A percentile compares a stretch with the other conserved stretches of the same genome.
These are phyloP conservation scores for Pestalotiopsis sp. DNA, from an alignment of 2,329 filamentous ascomycete genomes.

Conservation along the genomic window DNA sequence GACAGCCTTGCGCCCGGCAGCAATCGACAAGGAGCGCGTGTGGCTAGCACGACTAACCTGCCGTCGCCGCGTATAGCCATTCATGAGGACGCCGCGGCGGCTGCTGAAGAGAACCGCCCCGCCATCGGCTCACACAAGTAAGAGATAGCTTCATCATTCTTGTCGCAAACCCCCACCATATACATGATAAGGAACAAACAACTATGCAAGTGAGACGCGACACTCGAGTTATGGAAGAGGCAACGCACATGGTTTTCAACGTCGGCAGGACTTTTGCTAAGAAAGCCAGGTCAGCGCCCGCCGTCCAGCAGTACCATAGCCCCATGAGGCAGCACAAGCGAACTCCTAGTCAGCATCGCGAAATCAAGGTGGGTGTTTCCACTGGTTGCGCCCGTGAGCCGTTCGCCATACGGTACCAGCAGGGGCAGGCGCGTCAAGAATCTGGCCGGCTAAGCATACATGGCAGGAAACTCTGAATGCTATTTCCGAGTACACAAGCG, in stretches of 20 bases:
- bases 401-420: neutral
- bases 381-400: neutral
- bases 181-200: neutral
- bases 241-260: neutral
- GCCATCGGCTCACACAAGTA: conserved; percentile 44
- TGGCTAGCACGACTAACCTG: conserved; percentile 24
- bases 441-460: conserved; percentile 7
- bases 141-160: conserved; percentile 27
- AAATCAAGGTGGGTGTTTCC: conserved; percentile 53
- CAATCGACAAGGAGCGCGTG: neutral
- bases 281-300: conserved; percentile 45
- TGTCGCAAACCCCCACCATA: conserved; percentile 1
- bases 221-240: neutral
- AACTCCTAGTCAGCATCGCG: conserved; percentile 59
- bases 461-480: conserved; percentile 87
- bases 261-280: conserved; percentile 10
- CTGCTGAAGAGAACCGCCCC: conserved; percentile 30
- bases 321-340: conserved; percentile 61
- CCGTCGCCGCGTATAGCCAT: conserved; percentile 43
- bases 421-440: neutral
- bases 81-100: conserved; percentile 34
- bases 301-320: conserved; percentile 47
- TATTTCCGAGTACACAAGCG: conserved; percentile 81
- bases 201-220: neutral
- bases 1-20: neutral